Percentiles rank a stretch among this genome's conserved stretches.
These are phyloP conservation scores for Vaccinium myrtillus DNA, from an alignment of 148 eudicot genomes.

Conservation along the genomic window DNA sequence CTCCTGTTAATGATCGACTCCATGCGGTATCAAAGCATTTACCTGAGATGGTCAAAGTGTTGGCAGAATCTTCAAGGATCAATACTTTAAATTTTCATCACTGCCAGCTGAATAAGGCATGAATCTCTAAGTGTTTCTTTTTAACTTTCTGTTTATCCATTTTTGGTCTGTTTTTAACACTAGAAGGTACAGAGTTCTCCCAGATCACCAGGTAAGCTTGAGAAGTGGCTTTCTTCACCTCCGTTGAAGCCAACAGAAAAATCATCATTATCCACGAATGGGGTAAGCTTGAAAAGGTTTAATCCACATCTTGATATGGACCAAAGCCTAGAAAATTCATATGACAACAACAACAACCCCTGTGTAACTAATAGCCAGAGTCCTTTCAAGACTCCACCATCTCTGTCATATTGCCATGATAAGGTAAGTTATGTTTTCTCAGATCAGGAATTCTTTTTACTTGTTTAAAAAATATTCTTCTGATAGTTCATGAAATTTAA, in stretches of 20 bases:
- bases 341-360: constrained; percentile 23
- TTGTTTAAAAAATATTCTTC: background rate
- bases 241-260: constrained; percentile 34
- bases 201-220: constrained; percentile 42
- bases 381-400: constrained; percentile 85
- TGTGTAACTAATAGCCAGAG: constrained; percentile 43
- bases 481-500: constrained; percentile 22
- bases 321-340: constrained; percentile 25
- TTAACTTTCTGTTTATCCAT: background rate
- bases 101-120: constrained; percentile 49
- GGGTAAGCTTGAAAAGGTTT: constrained; percentile 29
- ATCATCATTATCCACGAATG: constrained; percentile 31
- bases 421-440: constrained; percentile 47
- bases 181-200: constrained; percentile 35
- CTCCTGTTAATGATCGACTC: constrained; percentile 85
- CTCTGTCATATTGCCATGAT: constrained; percentile 60
- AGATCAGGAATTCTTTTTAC: background rate
- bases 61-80: constrained; percentile 76
- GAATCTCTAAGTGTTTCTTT: constrained; percentile 10
- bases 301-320: constrained; percentile 22
- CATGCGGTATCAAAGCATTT: constrained; percentile 64
- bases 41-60: constrained; percentile 58
- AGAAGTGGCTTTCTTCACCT: constrained; percentile 44
- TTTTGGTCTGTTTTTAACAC: constrained; percentile 15
- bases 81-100: constrained; percentile 52